These are phyloP conservation scores for Dispira simplex DNA, from an alignment of 192 early-diverging fungal species.

Conservation along the genomic window DNA sequence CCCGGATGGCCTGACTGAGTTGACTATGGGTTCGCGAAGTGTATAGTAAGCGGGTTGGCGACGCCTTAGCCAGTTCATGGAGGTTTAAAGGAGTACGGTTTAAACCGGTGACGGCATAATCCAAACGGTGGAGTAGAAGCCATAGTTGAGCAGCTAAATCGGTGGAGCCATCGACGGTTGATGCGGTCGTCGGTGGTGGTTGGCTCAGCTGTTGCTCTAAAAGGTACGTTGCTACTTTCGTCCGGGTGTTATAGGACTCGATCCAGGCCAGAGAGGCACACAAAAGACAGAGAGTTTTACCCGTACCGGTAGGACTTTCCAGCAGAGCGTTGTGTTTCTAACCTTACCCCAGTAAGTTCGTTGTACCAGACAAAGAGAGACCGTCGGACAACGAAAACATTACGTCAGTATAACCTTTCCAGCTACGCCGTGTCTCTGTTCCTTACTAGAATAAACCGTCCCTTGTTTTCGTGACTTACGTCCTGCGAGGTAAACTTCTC, in stretches of 20 bases:
- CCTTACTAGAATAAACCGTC: neutral
- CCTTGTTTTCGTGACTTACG: neutral
- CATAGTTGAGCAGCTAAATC: neutral
- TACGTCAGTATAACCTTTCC: too few species aligned
- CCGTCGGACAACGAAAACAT: neutral
- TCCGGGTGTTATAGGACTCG: conserved; percentile 18
- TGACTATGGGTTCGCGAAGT: conserved; percentile 33
- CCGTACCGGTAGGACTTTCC: conserved; percentile 31
- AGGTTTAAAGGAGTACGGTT: neutral
- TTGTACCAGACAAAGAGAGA: neutral
- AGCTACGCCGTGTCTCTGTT: neutral
- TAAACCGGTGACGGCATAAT: conserved; percentile 4
- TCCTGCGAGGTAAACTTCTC: neutral
- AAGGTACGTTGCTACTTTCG: conserved; percentile 6
- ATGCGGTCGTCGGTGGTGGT: neutral
- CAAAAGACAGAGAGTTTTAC: conserved; percentile 33
- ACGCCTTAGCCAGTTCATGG: conserved; percentile 6
- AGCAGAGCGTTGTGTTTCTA: conserved; percentile 19
- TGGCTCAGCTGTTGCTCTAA: conserved; percentile 7
- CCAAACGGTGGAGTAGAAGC: neutral
- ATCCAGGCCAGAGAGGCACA: conserved; percentile 31
- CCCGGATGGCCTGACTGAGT: conserved; percentile 25
- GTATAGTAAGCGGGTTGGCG: conserved; percentile 17
- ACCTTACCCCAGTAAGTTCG: neutral
- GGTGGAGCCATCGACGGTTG: neutral